Percentiles rank a stretch among this genome's conserved stretches.
phyloP scores from a whole-genome alignment of 2,329 filamentous ascomycete genomes.

The Tothia fuscella region DNA sequence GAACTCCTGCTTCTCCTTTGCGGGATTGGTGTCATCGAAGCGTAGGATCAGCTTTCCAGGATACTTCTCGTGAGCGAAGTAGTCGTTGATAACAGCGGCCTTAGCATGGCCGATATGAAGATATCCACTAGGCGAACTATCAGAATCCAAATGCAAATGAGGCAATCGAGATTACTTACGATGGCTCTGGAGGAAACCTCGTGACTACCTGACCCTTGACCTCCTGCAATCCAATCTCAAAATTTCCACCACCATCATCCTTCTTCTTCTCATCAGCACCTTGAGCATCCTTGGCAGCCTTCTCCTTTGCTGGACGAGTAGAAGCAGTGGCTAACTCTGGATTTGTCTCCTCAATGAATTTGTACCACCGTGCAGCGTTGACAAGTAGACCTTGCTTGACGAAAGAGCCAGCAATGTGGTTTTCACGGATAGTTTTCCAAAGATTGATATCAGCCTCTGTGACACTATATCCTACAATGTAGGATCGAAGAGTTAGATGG shows the following conservation, averaged over 20 bases:
- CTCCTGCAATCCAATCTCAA: constrained; percentile 76
- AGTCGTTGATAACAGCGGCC: constrained; percentile 85
- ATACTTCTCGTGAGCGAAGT: constrained; percentile 90
- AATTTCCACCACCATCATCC: constrained; percentile 71
- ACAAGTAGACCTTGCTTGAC: constrained; percentile 65
- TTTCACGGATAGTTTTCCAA: constrained; percentile 72
- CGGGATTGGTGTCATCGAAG: constrained; percentile 95
- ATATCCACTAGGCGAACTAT: constrained; percentile 59
- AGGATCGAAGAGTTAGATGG: constrained; percentile 75
- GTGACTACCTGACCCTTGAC: constrained; percentile 83
- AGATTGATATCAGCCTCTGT: constrained; percentile 68
- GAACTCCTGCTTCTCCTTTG: constrained; percentile 94
- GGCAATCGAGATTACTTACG: constrained; percentile 45
- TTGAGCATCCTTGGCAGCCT: constrained; percentile 37
- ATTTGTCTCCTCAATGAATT: constrained; percentile 69
- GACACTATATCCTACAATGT: constrained; percentile 69
- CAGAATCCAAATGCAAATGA: too few relatives aligned
- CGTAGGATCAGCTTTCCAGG: constrained; percentile 82
- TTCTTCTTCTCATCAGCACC: constrained; percentile 56
- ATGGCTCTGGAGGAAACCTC: constrained; percentile 87
- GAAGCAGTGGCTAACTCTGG: constrained; percentile 57
- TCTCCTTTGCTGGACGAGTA: too few relatives aligned
- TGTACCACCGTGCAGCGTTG: constrained; percentile 79
- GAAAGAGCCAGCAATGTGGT: constrained; percentile 71
- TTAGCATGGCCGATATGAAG: constrained; percentile 95